These are phyloP conservation scores for Alternaria hordeiaustralica DNA, from an alignment of 2,329 filamentous ascomycete genomes.

Conservation along the genomic window DNA sequence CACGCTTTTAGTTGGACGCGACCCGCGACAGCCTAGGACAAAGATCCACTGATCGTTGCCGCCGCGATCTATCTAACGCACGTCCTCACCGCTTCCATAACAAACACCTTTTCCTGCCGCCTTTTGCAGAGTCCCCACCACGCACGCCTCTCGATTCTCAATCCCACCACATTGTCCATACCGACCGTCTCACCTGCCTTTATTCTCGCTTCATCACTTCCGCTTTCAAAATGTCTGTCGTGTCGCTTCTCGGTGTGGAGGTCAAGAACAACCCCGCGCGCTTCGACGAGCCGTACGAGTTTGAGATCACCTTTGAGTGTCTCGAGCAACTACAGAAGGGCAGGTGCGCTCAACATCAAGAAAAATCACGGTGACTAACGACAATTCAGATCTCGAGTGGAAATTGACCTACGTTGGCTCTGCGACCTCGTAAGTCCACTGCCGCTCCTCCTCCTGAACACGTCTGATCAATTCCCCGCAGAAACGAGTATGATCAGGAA, in stretches of 20 bases:
- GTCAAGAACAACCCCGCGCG: conserved; percentile 96
- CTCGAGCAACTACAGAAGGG: conserved; percentile 93
- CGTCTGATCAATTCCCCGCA: conserved; percentile 47
- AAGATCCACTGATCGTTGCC: conserved; percentile 24
- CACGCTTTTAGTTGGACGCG: conserved; percentile 19
- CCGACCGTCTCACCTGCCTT: not conserved
- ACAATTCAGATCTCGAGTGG: conserved; percentile 86
- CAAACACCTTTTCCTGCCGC: conserved; percentile 24
- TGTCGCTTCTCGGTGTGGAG: conserved; percentile 93
- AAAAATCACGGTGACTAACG: conserved; percentile 18
- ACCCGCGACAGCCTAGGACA: conserved; percentile 11
- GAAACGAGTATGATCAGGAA: conserved; percentile 96
- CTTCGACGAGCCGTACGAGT: conserved; percentile 91
- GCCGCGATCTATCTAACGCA: conserved; percentile 28
- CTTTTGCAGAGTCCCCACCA: conserved; percentile 10
- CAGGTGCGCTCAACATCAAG: conserved; percentile 45
- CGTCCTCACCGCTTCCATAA: conserved; percentile 30
- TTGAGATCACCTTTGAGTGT: conserved; percentile 99
- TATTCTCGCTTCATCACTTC: conserved; percentile 3
- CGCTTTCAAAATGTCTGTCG: conserved; percentile 79
- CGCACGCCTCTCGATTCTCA: conserved; percentile 2
- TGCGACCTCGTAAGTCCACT: conserved; percentile 80
- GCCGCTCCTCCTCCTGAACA: not conserved
- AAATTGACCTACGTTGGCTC: conserved; percentile 99
- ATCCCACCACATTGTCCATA: not conserved